Evolutionary conservation across 2,329 filamentous ascomycete genomes (phyloP).

Genomic region (Apiospora kogelbergensis): DNA sequence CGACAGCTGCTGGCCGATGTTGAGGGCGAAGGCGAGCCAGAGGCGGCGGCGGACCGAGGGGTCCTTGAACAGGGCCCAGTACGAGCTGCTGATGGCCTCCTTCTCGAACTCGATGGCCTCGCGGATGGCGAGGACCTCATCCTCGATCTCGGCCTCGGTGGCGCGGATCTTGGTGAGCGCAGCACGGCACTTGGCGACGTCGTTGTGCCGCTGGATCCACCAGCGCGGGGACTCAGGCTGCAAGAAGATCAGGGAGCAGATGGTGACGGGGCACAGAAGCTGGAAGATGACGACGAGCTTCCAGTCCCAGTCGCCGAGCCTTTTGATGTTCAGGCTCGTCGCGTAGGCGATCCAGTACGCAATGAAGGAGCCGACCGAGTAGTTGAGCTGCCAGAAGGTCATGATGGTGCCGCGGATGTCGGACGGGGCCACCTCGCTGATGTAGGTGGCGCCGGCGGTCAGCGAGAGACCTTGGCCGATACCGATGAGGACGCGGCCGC

Average conservation of each 20-base stretch:
- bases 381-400: conserved; percentile 71
- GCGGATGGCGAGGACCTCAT: conserved; percentile 63
- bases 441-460: conserved; percentile 69
- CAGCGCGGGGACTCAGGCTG: conserved; percentile 69
- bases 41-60: conserved; percentile 67
- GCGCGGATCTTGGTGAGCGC: conserved; percentile 62
- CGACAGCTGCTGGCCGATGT: conserved; percentile 70
- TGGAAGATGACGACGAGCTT: conserved; percentile 73
- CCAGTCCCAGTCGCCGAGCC: conserved; percentile 72
- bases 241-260: conserved; percentile 62
- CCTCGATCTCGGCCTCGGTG: conserved; percentile 64
- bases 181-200: conserved; percentile 59
- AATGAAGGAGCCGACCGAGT: conserved; percentile 64
- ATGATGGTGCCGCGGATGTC: conserved; percentile 67
- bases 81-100: conserved; percentile 63
- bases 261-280: conserved; percentile 63
- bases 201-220: conserved; percentile 61
- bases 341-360: conserved; percentile 67
- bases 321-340: conserved; percentile 52
- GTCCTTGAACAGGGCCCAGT: conserved; percentile 69
- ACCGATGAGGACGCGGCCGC: conserved; percentile 67
- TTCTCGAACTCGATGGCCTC: conserved; percentile 72
- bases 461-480: conserved; percentile 69
- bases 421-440: conserved; percentile 64
- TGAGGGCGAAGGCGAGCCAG: conserved; percentile 63